Evolutionary conservation across 2,329 filamentous ascomycete species (phyloP), one percentile per base, ranked within the genome.

Genomic region (Setomelanomma holmii): DNA sequence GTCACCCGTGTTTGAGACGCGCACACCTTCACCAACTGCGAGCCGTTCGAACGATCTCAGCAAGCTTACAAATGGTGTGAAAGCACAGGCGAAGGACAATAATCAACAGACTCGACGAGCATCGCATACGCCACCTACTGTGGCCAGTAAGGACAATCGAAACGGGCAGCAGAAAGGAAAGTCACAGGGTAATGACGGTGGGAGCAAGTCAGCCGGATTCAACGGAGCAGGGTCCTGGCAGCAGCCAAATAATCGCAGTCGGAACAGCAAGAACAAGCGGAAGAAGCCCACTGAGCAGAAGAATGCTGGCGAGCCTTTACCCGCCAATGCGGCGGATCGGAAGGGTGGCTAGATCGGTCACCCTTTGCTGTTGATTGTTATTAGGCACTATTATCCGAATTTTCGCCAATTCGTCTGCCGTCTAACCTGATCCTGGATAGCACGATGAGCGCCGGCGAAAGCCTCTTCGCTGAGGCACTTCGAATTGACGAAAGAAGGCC

Each of bases 1-100:
- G 2, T 92, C 89, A 0, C 89, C 89, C 0, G 89, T 92, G 0
- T 89, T 88, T 47, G 89, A 92, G 75, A 83, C 84, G 5, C 81
- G 83, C n/a, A 89, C 87, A 0, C 87, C 89, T 2, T 90, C 89
- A 1, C 88, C 89, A 1, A 88, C 82, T 3, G 78, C 82, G 11
- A 76, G 78, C 49, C 80, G 87, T 48, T 67, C 72, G 16, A 45
- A 59, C 4, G 69, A 74, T 7, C 41, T 56, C 5, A 54, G 42
- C 27, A 75, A 72, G 53, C 40, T 60, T n/a, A 45, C 54, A 5
- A 73, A 73, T 45, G 68, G 67, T 35, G 52, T 23, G 16, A 73
- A 71, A 48, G 23, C 56, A n/a, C 64, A 70, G 5, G 38, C 45
- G 14, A 73, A 72, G 34, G 64, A 71, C 30, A 60, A 63, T 23